These are phyloP conservation scores for Mrakia blollopis DNA, from an alignment of 768 basidiomycete genomes.

Conservation along the genomic window DNA sequence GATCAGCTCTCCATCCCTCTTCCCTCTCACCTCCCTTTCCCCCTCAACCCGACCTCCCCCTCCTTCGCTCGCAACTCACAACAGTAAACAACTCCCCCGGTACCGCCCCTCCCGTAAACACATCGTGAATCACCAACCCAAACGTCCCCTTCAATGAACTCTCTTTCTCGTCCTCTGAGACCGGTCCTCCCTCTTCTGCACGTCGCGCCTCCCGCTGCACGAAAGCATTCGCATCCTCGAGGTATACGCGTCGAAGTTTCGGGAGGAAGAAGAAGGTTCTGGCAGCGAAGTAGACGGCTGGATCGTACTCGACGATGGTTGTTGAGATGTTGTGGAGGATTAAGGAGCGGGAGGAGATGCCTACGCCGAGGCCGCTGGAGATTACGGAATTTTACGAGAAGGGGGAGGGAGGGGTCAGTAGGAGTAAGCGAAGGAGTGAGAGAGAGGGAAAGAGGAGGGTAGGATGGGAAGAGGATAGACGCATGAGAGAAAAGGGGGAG, in stretches of 20 bases:
- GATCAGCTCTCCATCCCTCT: not conserved
- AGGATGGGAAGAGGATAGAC: constrained; percentile 18
- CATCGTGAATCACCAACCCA: constrained; percentile 73
- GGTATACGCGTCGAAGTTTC: constrained; percentile 57
- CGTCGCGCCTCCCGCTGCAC: constrained; percentile 49
- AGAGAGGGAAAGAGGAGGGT: not conserved
- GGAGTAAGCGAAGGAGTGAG: not conserved
- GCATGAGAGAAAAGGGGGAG: constrained; percentile 30
- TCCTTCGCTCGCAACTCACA: not conserved
- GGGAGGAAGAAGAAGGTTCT: constrained; percentile 72
- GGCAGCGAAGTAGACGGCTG: constrained; percentile 79
- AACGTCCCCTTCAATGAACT: constrained; percentile 50
- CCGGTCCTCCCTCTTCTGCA: no score
- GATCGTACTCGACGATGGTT: constrained; percentile 66
- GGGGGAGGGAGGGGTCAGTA: no score
- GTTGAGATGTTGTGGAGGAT: constrained; percentile 50
- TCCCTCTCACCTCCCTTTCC: not conserved
- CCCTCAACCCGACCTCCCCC: not conserved
- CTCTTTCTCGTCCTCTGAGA: constrained; percentile 27
- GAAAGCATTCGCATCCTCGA: constrained; percentile 74
- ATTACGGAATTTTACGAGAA: no score
- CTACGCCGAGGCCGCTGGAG: constrained; percentile 79
- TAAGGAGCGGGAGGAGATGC: constrained; percentile 73
- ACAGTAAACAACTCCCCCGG: constrained; percentile 76
- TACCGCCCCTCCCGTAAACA: constrained; percentile 74